These are phyloP conservation scores for Trametes pubescens DNA, from an alignment of 1,284 basidiomycete species.

Conservation along the genomic window DNA sequence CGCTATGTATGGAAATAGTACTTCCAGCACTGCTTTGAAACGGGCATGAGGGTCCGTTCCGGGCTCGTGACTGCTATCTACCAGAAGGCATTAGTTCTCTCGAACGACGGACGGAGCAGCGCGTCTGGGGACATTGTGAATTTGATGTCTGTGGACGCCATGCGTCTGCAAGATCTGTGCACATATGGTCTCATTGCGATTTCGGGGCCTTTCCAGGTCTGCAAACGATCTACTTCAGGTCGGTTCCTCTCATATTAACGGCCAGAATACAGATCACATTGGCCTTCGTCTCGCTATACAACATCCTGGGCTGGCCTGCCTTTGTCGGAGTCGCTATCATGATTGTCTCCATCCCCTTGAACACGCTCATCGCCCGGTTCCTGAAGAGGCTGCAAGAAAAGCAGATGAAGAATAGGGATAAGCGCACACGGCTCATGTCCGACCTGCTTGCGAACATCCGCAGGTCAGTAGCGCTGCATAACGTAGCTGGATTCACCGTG, in stretches of 20 bases:
- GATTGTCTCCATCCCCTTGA: constrained; percentile 84
- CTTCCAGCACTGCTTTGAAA: constrained; percentile 83
- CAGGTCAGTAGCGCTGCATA: constrained; percentile 53
- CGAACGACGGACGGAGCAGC: constrained; percentile 83
- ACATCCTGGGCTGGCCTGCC: constrained; percentile 90
- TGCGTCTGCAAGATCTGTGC: constrained; percentile 87
- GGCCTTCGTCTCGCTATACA: constrained; percentile 90
- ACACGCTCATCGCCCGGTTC: constrained; percentile 78
- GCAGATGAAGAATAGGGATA: constrained; percentile 93
- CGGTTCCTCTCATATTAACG: too few relatives aligned
- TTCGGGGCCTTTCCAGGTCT: constrained; percentile 75
- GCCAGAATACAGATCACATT: constrained; percentile 75
- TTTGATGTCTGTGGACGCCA: constrained; percentile 89
- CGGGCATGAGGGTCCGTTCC: constrained; percentile 92
- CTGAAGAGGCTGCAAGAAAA: constrained; percentile 84
- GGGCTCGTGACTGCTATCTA: constrained; percentile 90
- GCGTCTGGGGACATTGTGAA: constrained; percentile 95
- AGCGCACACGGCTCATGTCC: constrained; percentile 79
- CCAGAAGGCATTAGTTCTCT: constrained; percentile 86
- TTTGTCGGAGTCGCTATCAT: constrained; percentile 95
- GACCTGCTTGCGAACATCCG: constrained; percentile 92
- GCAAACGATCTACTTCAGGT: constrained; percentile 10
- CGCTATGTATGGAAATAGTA: constrained; percentile 56
- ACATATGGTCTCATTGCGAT: constrained; percentile 79
- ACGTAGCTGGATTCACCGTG: background rate